A percentile compares a stretch with the other conserved stretches of the same genome.
Evolutionary conservation across 169 alveolate species (phyloP).

Genomic region (Eimeria brunetti): DNA sequence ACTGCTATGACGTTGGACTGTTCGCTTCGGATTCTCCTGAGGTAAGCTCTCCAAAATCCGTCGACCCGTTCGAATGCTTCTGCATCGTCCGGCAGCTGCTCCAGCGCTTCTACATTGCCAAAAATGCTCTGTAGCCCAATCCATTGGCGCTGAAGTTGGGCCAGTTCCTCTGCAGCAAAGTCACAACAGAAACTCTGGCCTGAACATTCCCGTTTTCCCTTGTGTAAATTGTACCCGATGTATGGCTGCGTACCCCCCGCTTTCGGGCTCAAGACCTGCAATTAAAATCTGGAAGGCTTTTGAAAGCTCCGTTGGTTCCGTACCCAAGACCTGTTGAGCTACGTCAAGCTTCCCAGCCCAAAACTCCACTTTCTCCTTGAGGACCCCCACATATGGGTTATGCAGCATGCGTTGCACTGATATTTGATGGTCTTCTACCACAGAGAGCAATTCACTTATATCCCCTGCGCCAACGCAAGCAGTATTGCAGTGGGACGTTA

Average conservation of each 20-base stretch:
- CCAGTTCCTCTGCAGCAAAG: slow-evolving; percentile 45
- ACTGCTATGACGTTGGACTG: slow-evolving; percentile 35
- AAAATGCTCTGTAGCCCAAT: slow-evolving; percentile 68
- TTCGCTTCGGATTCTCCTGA: slow-evolving; percentile 51
- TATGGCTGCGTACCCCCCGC: neutral
- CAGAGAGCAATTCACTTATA: slow-evolving; percentile 86
- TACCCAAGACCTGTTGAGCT: slow-evolving; percentile 87
- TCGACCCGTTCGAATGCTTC: slow-evolving; percentile 57
- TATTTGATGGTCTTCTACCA: slow-evolving; percentile 91
- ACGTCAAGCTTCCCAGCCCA: slow-evolving; percentile 93
- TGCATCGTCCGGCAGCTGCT: slow-evolving; percentile 61
- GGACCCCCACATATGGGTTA: slow-evolving; percentile 94
- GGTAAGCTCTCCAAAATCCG: slow-evolving; percentile 66
- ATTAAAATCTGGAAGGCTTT: neutral
- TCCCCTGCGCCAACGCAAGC: slow-evolving; percentile 54
- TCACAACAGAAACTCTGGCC: neutral
- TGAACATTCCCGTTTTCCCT: neutral
- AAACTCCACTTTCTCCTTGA: slow-evolving; percentile 91
- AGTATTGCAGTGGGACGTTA: neutral
- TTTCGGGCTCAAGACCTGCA: neutral
- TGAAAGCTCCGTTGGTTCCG: neutral
- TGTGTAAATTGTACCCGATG: neutral
- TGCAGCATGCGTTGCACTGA: slow-evolving; percentile 93
- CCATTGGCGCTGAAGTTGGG: slow-evolving; percentile 70
- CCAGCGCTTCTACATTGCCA: slow-evolving; percentile 34